Conservation (phyloP, 257 asterid genomes). For the Parsonsia alboflavescens region DNA sequence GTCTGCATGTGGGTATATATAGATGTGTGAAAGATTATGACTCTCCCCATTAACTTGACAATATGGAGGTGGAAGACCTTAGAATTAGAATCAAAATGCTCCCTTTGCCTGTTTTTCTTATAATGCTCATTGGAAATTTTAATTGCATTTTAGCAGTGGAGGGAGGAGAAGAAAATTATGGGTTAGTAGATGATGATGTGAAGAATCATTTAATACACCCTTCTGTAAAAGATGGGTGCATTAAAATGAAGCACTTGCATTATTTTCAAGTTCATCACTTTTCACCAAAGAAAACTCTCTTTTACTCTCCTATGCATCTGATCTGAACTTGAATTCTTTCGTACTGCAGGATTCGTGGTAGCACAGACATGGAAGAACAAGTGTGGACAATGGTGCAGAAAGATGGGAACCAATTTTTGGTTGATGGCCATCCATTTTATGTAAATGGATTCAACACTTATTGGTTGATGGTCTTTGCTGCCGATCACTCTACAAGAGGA, state of each 20-base stretch:
- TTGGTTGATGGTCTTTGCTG: constrained; percentile 90
- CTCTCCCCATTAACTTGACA: background rate
- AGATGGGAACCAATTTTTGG: constrained; percentile 58
- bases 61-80: constrained; percentile 7
- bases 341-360: constrained; percentile 11
- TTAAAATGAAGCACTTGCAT: background rate
- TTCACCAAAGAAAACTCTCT: background rate
- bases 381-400: constrained; percentile 68
- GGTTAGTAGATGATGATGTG: background rate
- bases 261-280: background rate
- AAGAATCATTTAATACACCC: background rate
- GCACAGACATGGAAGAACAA: constrained; percentile 25
- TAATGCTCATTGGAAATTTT: constrained; percentile 4
- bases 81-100: background rate
- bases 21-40: background rate
- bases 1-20: constrained; percentile 1
- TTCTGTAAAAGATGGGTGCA: constrained; percentile 11
- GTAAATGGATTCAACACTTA: constrained; percentile 97
- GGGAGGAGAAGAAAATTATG: background rate
- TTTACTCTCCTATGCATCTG: background rate
- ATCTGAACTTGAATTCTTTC: background rate
- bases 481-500: constrained; percentile 64
- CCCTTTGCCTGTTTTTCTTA: background rate
- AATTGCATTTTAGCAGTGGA: background rate
- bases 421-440: constrained; percentile 71